Base-by-base conservation (phyloP, 371 early-diverging fungal genomes). In the Rhizomucor pusillus region DNA sequence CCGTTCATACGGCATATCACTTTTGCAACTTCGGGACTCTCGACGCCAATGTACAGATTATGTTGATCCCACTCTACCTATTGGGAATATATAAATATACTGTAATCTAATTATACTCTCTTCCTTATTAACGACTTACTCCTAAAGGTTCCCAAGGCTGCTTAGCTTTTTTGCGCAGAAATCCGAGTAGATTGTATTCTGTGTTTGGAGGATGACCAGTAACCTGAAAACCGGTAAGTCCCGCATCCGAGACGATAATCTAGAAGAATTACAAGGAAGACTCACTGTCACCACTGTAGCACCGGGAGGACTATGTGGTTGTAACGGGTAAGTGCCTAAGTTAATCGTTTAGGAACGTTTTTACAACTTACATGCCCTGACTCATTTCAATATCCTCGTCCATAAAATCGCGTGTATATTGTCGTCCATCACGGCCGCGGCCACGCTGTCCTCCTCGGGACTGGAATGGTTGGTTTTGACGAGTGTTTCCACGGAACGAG, bases 321-420 rank as follows among this genome's bases (percentile, higher is more conserved):
- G 55, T 23, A 47, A 47, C 37, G 23, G 23, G 23, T 47, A 36
- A 46, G 7, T 14, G 14, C 43, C 13, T 25, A 12, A 47, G 46
- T 19, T 39, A 49, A 19, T 39, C 44, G 13, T 44, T 57, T 40
- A 23, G 18, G 12, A 34, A 14, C 16, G 33, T 29, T 34, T 46
- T 7, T 47, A 5, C 10, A 22, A 60, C 47, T 20, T 36, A 35
- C n/a, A 43, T 13, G 50, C 61, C 59, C 52, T 59, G 47, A 6
- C 50, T 57, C 76, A 75, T 72, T 29, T 61, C 64, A 37, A 66
- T 72, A 47, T 75, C 76, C 51, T 75, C 72, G 13, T 69, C 70
- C 1, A 63, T 51, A 43, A 75, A 67, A 11, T 65, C 65, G 16
- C 62, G 59, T 25, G 62, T 69, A 29, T 65, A 71, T 33, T 56